phyloP scores from a whole-genome alignment of 2,329 filamentous ascomycete genomes.

The Ophiocordyceps robertsii region DNA sequence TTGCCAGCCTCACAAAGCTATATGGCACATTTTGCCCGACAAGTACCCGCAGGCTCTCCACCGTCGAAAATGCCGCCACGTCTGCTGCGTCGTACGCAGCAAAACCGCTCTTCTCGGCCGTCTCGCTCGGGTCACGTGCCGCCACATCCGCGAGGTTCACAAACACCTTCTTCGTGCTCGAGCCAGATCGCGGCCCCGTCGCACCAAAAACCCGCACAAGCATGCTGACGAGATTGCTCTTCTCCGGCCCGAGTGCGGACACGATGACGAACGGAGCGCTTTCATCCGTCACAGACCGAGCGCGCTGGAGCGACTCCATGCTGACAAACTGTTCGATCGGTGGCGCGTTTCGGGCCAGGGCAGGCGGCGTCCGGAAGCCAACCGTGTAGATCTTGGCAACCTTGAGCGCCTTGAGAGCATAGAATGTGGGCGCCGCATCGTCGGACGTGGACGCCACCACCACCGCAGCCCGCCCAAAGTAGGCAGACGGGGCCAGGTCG shows the following conservation, averaged over 20 bases:
- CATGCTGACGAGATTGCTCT: constrained; percentile 65
- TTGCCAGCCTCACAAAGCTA: constrained; percentile 69
- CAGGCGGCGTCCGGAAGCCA: constrained; percentile 54
- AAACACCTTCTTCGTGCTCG: constrained; percentile 53
- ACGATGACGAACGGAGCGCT: constrained; percentile 67
- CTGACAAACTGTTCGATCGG: constrained; percentile 70
- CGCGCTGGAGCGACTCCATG: constrained; percentile 47
- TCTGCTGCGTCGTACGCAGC: constrained; percentile 68
- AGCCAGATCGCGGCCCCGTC: constrained; percentile 14
- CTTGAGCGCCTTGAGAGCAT: constrained; percentile 61
- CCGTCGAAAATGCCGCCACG: constrained; percentile 71
- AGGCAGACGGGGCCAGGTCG: constrained; percentile 73
- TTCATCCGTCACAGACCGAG: constrained; percentile 32
- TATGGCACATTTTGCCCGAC: constrained; percentile 81
- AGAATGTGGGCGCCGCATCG: constrained; percentile 67
- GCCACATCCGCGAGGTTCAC: constrained; percentile 58
- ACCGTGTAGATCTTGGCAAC: constrained; percentile 75
- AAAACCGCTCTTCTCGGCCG: constrained; percentile 65
- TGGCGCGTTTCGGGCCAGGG: constrained; percentile 48
- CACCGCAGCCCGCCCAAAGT: constrained; percentile 61
- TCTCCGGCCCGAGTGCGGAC: constrained; percentile 65
- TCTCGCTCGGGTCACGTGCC: constrained; percentile 45
- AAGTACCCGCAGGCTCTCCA: constrained; percentile 64
- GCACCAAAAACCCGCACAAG: constrained; percentile 58
- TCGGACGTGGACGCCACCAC: constrained; percentile 60